Conservation (phyloP, 2,329 filamentous ascomycete species). For the Penicillium sp. region DNA sequence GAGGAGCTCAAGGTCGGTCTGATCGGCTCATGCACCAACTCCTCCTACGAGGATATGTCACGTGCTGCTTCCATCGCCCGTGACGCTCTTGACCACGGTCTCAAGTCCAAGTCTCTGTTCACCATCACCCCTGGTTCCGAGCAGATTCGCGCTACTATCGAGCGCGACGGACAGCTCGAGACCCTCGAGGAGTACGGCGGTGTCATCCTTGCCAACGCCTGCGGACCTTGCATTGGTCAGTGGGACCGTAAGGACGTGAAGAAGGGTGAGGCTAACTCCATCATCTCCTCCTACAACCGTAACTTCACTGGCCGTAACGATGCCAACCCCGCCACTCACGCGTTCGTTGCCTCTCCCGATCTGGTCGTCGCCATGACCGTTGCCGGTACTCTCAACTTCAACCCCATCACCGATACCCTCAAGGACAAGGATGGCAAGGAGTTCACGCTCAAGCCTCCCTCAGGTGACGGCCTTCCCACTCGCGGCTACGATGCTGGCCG, state of each 20-base stretch:
- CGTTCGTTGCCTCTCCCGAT: slow-evolving; percentile 88
- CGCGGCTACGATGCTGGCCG: slow-evolving; percentile 85
- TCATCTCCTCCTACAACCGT: slow-evolving; percentile 98
- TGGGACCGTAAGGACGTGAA: slow-evolving; percentile 92
- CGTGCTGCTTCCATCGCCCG: slow-evolving; percentile 86
- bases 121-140: slow-evolving; percentile 95
- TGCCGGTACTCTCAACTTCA: slow-evolving; percentile 84
- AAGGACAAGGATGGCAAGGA: slow-evolving; percentile 97
- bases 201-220: slow-evolving; percentile 91
- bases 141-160: slow-evolving; percentile 92
- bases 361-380: slow-evolving; percentile 82
- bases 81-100: slow-evolving; percentile 84
- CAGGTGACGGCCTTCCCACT: slow-evolving; percentile 74
- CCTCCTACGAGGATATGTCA: slow-evolving; percentile 84
- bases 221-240: slow-evolving; percentile 88
- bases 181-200: slow-evolving; percentile 97
- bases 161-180: slow-evolving; percentile 82
- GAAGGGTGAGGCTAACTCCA: slow-evolving; percentile 95
- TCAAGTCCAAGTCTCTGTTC: slow-evolving; percentile 92
- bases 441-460: slow-evolving; percentile 79
- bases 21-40: slow-evolving; percentile 98
- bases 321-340: slow-evolving; percentile 90
- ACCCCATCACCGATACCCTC: slow-evolving; percentile 86
- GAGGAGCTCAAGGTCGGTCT: slow-evolving; percentile 94
- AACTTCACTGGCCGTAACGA: slow-evolving; percentile 99